Percentiles rank a stretch among this genome's conserved stretches.
Evolutionary conservation across 768 basidiomycete genomes (phyloP).

Genomic region (Infundibulicybe gibba): DNA sequence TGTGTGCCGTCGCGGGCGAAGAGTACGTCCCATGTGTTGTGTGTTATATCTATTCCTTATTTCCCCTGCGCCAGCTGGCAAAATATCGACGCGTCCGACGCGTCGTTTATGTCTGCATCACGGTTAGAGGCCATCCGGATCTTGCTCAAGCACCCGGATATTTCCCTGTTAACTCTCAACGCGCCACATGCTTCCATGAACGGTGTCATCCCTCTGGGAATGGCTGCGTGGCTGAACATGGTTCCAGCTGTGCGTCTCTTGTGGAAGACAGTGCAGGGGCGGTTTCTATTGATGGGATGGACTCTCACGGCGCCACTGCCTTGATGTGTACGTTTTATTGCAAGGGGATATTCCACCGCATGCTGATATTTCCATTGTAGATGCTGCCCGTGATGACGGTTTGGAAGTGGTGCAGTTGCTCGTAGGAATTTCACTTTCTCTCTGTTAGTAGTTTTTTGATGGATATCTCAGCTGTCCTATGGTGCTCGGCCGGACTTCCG

Average conservation of each 20-base stretch:
- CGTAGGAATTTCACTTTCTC: conserved; percentile 34
- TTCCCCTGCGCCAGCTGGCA: conserved; percentile 49
- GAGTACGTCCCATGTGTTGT: conserved; percentile 39
- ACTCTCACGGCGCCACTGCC: conserved; percentile 72
- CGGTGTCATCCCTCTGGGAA: conserved; percentile 73
- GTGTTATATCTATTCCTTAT: conserved; percentile 1
- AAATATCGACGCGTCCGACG: conserved; percentile 64
- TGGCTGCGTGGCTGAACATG: conserved; percentile 76
- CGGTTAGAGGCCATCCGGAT: conserved; percentile 57
- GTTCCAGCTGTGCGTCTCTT: conserved; percentile 57
- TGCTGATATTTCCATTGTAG: conserved; percentile 29
- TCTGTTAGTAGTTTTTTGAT: background rate
- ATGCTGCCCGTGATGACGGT: conserved; percentile 73
- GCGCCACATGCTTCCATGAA: conserved; percentile 67
- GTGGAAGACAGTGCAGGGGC: conserved; percentile 58
- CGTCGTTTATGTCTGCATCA: conserved; percentile 56
- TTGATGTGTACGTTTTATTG: conserved; percentile 69
- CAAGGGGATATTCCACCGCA: conserved; percentile 12
- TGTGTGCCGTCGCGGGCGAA: conserved; percentile 70
- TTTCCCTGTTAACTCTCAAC: conserved; percentile 69
- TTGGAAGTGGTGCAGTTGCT: conserved; percentile 63
- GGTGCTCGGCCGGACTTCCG: conserved; percentile 73
- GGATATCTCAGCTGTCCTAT: conserved; percentile 48
- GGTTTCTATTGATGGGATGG: conserved; percentile 72
- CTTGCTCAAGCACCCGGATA: conserved; percentile 50